These are phyloP conservation scores for Paspalum vaginatum DNA, from an alignment of 176 grass and related monocot genomes.

Conservation along the genomic window DNA sequence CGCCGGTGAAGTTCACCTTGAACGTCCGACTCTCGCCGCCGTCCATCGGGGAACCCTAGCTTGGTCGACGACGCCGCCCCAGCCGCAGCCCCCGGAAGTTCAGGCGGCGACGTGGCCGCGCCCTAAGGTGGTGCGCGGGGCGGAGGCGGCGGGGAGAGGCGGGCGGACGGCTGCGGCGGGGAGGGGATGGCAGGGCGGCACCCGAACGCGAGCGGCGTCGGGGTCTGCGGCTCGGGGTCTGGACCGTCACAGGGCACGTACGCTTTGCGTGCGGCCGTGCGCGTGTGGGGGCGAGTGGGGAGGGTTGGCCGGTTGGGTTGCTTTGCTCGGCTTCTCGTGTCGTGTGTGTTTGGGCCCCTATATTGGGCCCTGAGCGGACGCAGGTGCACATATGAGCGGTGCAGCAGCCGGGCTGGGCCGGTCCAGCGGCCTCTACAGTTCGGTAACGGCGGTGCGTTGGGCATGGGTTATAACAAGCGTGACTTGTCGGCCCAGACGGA, in stretches of 20 bases:
- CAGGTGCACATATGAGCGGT: too few species aligned
- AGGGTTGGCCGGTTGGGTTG: background rate
- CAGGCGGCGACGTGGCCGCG: background rate
- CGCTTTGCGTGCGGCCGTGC: constrained; percentile 22
- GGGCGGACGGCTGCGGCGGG: background rate
- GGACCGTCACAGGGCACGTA: constrained; percentile 9
- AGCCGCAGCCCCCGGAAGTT: background rate
- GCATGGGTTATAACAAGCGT: too few species aligned
- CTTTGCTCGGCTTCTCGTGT: background rate
- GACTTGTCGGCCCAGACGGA: too few species aligned
- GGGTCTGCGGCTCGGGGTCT: background rate
- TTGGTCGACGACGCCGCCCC: background rate
- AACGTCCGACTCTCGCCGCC: constrained; percentile 55
- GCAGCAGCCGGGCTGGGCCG: too few species aligned
- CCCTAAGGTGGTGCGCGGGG: background rate
- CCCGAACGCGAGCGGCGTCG: constrained; percentile 32
- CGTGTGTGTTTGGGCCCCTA: background rate
- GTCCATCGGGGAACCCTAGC: constrained; percentile 61
- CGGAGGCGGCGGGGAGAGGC: background rate
- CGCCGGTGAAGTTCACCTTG: constrained; percentile 65
- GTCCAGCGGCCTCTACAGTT: too few species aligned
- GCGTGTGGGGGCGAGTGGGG: constrained; percentile 14
- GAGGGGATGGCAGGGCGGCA: constrained; percentile 13
- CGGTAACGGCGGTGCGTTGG: too few species aligned
- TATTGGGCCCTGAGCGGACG: background rate